Percentiles rank a stretch among this genome's conserved stretches.
Evolutionary conservation across 768 basidiomycete species (phyloP).

Genomic region (Pisolithus marmoratus): DNA sequence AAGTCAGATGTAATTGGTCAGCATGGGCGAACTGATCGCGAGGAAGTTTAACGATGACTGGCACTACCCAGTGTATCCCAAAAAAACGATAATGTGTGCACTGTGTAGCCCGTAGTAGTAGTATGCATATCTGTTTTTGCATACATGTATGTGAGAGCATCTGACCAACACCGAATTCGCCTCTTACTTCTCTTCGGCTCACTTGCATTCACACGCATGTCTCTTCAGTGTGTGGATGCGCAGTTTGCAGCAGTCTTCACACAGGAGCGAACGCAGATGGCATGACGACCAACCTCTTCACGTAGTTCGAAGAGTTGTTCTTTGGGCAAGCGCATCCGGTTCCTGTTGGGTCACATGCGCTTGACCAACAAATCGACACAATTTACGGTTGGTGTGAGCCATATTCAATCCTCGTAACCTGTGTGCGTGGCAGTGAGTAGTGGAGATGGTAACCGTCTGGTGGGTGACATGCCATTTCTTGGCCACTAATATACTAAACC

Average conservation of each 20-base stretch:
- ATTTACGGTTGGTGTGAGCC: conserved; percentile 7
- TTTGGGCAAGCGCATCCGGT: conserved; percentile 27
- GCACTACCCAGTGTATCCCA: too few species aligned
- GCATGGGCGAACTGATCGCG: too few species aligned
- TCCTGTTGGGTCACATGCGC: conserved; percentile 27
- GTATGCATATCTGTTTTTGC: too few species aligned
- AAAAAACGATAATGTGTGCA: too few species aligned
- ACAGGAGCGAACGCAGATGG: conserved; percentile 3
- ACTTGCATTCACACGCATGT: conserved; percentile 12
- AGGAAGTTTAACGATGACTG: too few species aligned
- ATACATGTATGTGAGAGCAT: too few species aligned
- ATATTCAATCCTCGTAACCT: conserved; percentile 7
- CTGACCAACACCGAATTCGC: too few species aligned
- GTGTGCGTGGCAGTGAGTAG: neutral
- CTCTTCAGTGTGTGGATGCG: conserved; percentile 10
- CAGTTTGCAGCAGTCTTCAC: conserved; percentile 16
- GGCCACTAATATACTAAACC: neutral
- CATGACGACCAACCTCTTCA: conserved; percentile 9
- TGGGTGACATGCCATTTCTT: neutral
- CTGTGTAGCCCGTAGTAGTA: too few species aligned
- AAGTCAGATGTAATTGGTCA: too few species aligned
- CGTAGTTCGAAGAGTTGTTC: conserved; percentile 24
- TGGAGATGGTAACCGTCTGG: neutral
- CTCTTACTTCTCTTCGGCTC: neutral
- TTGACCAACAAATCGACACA: conserved; percentile 2